These are phyloP conservation scores for Fraxinus americana DNA, from an alignment of 257 asterid species.

Conservation along the genomic window DNA sequence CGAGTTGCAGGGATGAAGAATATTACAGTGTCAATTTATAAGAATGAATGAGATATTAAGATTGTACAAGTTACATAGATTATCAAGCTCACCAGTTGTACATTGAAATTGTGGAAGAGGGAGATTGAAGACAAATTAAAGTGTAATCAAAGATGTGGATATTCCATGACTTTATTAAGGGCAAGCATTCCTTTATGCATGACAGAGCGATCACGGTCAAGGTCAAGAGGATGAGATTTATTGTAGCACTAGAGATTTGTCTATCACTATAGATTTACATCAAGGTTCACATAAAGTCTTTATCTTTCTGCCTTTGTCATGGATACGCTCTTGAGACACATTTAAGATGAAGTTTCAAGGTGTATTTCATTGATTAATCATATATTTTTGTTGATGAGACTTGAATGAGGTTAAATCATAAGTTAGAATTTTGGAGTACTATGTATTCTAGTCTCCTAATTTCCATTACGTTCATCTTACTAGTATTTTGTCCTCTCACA, in stretches of 20 bases:
- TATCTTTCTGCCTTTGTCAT: not conserved
- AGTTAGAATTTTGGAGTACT: too few species aligned
- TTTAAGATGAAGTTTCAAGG: not conserved
- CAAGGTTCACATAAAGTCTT: not conserved
- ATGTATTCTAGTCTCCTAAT: too few species aligned
- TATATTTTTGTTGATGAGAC: not conserved
- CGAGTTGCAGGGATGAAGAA: not conserved
- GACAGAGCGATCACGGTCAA: not conserved
- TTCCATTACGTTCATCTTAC: not conserved
- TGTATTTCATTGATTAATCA: not conserved
- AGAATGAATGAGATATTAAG: not conserved
- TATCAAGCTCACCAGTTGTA: not conserved
- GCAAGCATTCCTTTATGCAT: not conserved
- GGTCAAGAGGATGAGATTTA: not conserved
- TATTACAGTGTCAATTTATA: not conserved
- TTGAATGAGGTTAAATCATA: not conserved
- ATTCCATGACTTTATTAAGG: not conserved
- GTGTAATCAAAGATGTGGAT: not conserved
- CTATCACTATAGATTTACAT: not conserved
- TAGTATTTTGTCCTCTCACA: not conserved
- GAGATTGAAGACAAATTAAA: not conserved
- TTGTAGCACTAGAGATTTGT: not conserved
- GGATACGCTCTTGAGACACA: not conserved
- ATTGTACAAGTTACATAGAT: not conserved
- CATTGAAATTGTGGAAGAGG: not conserved